These are phyloP conservation scores for Lentithecium fluviatile DNA, from an alignment of 495 filamentous ascomycete genomes.

Conservation along the genomic window DNA sequence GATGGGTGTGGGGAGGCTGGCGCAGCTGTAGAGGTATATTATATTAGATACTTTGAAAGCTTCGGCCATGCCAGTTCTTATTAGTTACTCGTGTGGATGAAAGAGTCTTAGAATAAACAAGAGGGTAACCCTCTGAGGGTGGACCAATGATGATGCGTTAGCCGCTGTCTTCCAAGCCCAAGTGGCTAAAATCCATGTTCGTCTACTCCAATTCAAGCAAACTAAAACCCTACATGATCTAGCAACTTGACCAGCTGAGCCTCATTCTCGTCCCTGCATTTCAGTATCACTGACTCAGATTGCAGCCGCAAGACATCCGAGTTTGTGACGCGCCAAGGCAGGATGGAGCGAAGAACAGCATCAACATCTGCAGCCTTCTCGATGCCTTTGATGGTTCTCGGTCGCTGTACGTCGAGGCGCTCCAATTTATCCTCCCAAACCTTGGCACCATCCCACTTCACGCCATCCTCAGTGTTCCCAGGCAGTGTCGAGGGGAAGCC, in stretches of 20 bases:
- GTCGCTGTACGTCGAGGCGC: conserved; percentile 33
- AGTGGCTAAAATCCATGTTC: background rate
- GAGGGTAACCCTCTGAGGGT: too few relatives aligned
- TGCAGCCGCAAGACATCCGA: conserved; percentile 38
- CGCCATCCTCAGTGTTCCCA: conserved; percentile 27
- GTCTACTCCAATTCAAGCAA: conserved; percentile 6
- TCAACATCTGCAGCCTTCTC: conserved; percentile 41
- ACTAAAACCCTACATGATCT: conserved; percentile 7
- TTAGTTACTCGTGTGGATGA: too few relatives aligned
- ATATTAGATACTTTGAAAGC: too few relatives aligned
- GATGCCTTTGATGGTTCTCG: conserved; percentile 40
- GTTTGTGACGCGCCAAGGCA: conserved; percentile 38
- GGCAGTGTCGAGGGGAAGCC: conserved; percentile 37
- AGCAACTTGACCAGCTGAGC: conserved; percentile 22
- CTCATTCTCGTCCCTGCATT: conserved; percentile 28
- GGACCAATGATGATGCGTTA: too few relatives aligned
- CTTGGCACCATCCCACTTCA: conserved; percentile 40
- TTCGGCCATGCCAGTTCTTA: too few relatives aligned
- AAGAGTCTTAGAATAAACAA: too few relatives aligned
- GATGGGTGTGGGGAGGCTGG: too few relatives aligned
- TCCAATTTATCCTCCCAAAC: conserved; percentile 34
- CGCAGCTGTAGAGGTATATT: too few relatives aligned
- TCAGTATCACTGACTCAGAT: conserved; percentile 30
- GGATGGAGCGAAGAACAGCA: conserved; percentile 33
- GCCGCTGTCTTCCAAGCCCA: too few relatives aligned